phyloP scores from a whole-genome alignment of 108 stramenopile species.

The Nitzschia palea region DNA sequence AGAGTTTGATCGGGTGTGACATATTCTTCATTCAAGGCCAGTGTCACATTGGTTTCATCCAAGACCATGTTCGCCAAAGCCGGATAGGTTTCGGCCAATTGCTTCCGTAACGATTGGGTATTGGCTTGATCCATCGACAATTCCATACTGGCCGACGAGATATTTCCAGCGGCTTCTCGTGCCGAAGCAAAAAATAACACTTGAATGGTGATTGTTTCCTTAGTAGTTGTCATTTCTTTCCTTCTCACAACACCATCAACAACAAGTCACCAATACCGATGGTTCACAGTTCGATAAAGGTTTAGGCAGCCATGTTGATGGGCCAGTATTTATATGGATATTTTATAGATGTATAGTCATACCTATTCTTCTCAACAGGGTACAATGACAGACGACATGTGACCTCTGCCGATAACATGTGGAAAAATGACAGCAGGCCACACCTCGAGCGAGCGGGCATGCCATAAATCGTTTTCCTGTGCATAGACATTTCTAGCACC shows the following conservation, averaged over 20 bases:
- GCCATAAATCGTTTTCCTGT: too few species aligned
- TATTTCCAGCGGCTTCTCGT: constrained; percentile 74
- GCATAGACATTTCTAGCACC: too few species aligned
- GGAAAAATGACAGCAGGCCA: too few species aligned
- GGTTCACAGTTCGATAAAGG: background rate
- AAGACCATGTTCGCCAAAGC: constrained; percentile 55
- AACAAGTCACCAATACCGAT: background rate
- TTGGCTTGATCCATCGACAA: constrained; percentile 41
- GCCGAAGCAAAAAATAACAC: constrained; percentile 88
- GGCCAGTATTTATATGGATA: background rate
- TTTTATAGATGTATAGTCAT: too few species aligned
- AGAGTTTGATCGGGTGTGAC: constrained; percentile 55
- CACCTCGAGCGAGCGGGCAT: too few species aligned
- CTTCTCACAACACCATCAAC: too few species aligned
- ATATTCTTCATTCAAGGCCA: constrained; percentile 89
- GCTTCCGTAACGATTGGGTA: constrained; percentile 43
- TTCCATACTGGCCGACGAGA: constrained; percentile 40
- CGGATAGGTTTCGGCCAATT: constrained; percentile 64
- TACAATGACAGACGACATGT: too few species aligned
- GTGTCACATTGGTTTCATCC: constrained; percentile 76
- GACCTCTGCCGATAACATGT: too few species aligned
- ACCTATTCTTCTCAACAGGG: too few species aligned
- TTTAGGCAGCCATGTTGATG: background rate
- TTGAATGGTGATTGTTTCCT: constrained; percentile 16
- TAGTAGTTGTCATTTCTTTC: too few species aligned